These are phyloP conservation scores for Fusarium sp. DNA, from an alignment of 2,329 filamentous ascomycete genomes.

Conservation along the genomic window DNA sequence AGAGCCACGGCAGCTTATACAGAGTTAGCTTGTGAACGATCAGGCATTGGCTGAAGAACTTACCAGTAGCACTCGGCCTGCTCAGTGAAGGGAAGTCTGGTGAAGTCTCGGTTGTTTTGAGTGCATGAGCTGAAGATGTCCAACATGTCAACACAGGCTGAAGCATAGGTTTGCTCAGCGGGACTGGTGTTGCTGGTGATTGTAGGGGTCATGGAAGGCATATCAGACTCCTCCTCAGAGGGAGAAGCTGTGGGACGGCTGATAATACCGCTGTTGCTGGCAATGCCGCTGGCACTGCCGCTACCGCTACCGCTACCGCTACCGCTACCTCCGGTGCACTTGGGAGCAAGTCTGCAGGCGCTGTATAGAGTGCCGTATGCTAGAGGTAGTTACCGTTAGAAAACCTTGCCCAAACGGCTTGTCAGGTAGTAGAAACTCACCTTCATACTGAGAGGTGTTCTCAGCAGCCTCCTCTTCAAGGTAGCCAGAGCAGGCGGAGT, in stretches of 20 bases:
- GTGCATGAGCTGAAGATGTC: conserved; percentile 47
- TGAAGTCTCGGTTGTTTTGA: conserved; percentile 38
- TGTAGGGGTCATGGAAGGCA: neutral
- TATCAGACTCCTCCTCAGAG: conserved; percentile 1
- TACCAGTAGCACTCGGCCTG: conserved; percentile 54
- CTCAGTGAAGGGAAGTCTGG: conserved; percentile 41
- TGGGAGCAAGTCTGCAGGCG: conserved; percentile 35
- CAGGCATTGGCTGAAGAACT: conserved; percentile 7
- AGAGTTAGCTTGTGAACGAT: conserved; percentile 23
- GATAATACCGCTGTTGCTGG: neutral
- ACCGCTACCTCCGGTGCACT: conserved; percentile 16
- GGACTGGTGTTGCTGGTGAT: conserved; percentile 27
- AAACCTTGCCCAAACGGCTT: too few species aligned
- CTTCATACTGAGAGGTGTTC: conserved; percentile 41
- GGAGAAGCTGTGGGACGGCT: conserved; percentile 18
- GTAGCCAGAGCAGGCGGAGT: conserved; percentile 50
- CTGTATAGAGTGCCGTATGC: conserved; percentile 48
- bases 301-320: neutral
- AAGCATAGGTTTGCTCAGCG: conserved; percentile 38
- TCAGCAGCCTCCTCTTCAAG: conserved; percentile 43
- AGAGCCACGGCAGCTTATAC: conserved; percentile 41
- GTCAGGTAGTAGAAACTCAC: conserved; percentile 28
- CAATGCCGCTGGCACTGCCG: neutral
- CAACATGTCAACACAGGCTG: conserved; percentile 48
- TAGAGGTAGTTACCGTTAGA: conserved; percentile 36